phyloP scores from a whole-genome alignment of 495 filamentous ascomycete genomes.

The Sordaria brevicollis region DNA sequence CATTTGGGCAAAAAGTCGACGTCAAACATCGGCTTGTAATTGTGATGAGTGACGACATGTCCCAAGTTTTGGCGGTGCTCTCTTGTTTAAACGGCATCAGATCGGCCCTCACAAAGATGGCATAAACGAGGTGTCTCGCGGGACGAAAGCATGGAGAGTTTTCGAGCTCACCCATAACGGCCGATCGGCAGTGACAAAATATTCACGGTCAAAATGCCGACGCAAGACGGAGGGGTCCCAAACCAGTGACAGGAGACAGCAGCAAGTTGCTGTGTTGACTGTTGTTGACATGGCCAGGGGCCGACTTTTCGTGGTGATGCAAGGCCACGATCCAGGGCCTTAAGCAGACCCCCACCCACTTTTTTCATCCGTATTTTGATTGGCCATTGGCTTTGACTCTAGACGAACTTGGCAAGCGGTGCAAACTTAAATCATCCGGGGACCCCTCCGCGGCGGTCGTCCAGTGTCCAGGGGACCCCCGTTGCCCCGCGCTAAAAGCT shows the following conservation, averaged over 20 bases:
- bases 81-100: neutral
- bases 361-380: neutral
- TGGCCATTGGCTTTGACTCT: neutral
- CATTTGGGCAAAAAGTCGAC: neutral
- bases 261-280: no score
- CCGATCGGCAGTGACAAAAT: neutral
- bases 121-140: neutral
- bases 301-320: neutral
- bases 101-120: neutral
- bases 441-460: neutral
- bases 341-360: neutral
- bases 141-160: neutral
- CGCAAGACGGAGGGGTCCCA: neutral
- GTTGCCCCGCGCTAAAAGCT: neutral
- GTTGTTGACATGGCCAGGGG: neutral
- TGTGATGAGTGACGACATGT: neutral
- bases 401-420: neutral
- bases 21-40: neutral
- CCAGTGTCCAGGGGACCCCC: neutral
- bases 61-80: neutral
- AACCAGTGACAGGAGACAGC: neutral
- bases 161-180: neutral
- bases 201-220: neutral
- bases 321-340: neutral
- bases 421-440: neutral